Percentiles rank a stretch among this genome's conserved stretches.
Evolutionary conservation across 2,329 filamentous ascomycete species (phyloP).

Genomic region (Diplodia corticola): DNA sequence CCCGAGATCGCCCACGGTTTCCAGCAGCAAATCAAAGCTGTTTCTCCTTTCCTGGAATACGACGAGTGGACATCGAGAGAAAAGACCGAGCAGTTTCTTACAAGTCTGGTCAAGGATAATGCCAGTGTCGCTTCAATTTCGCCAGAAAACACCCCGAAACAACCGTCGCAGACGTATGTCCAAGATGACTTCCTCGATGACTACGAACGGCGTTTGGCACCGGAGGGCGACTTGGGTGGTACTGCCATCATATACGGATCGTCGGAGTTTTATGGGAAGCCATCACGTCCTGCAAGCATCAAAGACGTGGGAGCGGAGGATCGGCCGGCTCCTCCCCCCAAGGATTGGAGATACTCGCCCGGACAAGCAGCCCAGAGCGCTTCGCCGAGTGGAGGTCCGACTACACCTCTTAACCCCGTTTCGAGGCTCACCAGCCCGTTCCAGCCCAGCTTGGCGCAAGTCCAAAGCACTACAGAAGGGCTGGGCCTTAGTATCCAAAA

Average conservation of each 20-base stretch:
- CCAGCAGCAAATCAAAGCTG: constrained; percentile 44
- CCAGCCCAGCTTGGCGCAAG: constrained; percentile 40
- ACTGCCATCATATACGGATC: constrained; percentile 41
- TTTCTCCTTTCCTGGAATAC: constrained; percentile 52
- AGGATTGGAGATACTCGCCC: constrained; percentile 41
- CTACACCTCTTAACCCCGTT: constrained; percentile 11
- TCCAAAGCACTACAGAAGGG: constrained; percentile 39
- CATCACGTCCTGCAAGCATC: constrained; percentile 9
- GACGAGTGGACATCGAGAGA: constrained; percentile 54
- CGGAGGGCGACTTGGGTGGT: constrained; percentile 33
- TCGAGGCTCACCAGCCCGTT: constrained; percentile 24
- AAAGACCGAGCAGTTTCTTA: constrained; percentile 57
- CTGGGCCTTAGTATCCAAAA: constrained; percentile 48
- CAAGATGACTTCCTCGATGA: constrained; percentile 26
- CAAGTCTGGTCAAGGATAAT: constrained; percentile 45
- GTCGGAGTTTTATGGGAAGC: constrained; percentile 19
- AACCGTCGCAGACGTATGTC: constrained; percentile 30
- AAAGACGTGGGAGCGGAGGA: background rate
- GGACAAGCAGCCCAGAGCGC: background rate
- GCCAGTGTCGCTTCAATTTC: background rate
- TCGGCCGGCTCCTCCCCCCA: constrained; percentile 46
- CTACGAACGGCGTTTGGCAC: constrained; percentile 25
- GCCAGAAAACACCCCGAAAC: constrained; percentile 23
- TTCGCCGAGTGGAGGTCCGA: background rate
- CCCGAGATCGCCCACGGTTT: constrained; percentile 43